A percentile compares a stretch with the other conserved stretches of the same genome.
Evolutionary conservation across 192 early-diverging fungal species (phyloP).

Genomic region (Obelidium mucronatum): DNA sequence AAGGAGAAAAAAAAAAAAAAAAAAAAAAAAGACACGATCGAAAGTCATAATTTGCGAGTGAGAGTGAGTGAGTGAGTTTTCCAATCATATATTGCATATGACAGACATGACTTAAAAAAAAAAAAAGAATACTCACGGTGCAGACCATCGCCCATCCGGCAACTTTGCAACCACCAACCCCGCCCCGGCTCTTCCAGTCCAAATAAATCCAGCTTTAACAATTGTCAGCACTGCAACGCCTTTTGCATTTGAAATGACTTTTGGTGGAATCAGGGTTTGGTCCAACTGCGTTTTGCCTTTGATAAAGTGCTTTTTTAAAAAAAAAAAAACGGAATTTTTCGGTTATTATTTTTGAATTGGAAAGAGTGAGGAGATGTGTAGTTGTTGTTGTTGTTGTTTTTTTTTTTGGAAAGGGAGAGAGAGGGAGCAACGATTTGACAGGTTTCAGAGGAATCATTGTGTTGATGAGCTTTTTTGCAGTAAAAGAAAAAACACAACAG

Average conservation of each 20-base stretch:
- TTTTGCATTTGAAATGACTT: constrained; percentile 67
- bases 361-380: no score
- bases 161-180: constrained; percentile 86
- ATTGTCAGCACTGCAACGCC: constrained; percentile 93
- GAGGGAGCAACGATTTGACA: no score
- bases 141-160: constrained; percentile 74
- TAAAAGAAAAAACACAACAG: background rate
- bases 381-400: no score
- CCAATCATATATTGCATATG: background rate
- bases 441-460: background rate
- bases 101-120: background rate
- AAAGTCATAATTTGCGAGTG: constrained; percentile 46
- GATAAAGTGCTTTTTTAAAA: constrained; percentile 64
- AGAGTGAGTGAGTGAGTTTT: background rate
- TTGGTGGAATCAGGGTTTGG: constrained; percentile 33
- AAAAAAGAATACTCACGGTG: constrained; percentile 54
- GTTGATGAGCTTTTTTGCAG: constrained; percentile 36
- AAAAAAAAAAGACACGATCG: no score
- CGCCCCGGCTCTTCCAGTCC: constrained; percentile 82
- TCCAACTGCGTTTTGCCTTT: constrained; percentile 57
- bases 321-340: no score
- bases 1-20: background rate
- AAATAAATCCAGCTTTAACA: constrained; percentile 91
- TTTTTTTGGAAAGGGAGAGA: no score
- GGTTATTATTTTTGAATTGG: no score